Evolutionary conservation across 345 rosid genomes (phyloP), one percentile per base, ranked within the genome.

Genomic region (Iberis pinnata): DNA sequence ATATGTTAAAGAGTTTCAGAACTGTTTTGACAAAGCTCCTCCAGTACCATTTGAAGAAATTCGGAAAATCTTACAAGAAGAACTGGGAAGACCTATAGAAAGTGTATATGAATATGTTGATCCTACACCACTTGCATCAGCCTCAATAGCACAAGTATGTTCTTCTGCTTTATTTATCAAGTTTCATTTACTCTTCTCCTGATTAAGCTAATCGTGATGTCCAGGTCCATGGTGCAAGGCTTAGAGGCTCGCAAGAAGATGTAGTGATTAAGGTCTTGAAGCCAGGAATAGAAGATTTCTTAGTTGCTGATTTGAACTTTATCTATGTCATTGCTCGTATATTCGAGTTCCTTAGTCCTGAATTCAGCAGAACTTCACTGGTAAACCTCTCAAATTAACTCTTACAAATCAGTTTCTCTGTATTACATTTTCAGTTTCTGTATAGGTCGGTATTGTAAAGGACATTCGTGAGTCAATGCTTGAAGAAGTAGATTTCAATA

Each of bases 401-500:
- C n/a, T 22, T 38, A 45, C 56, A 45, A 54, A 10, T 18, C 26
- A 39, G 26, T 7, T 32, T 18, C 41, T 47, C 41, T 42, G n/a
- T n/a, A 17, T 14, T 15, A 8, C 12, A 25, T 35, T 56, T 56
- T 3, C 25, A 26, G 17, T 32, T 56, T 6, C 36, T 54, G 27
- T 20, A 61, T 70, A 84, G 98, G 96, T 90, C 50, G 88, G 78
- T 64, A 76, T 90, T 62, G 81, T 90, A 60, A 75, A 82, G 65
- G 98, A 90, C 70, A 90, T 87, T 65, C 73, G 96, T 50, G 92
- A 79, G 41, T 87, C 98, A 25, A 84, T 90, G 98, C 95, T 90
- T 61, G 96, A 90, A 77, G 98, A 90, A 82, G 96, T 87, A 49
- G 86, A 90, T 73, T 90, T 90, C 71, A 53, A 74, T 41, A 87